phyloP scores from a whole-genome alignment of 352 stramenopile genomes.

The Albugo candida region DNA sequence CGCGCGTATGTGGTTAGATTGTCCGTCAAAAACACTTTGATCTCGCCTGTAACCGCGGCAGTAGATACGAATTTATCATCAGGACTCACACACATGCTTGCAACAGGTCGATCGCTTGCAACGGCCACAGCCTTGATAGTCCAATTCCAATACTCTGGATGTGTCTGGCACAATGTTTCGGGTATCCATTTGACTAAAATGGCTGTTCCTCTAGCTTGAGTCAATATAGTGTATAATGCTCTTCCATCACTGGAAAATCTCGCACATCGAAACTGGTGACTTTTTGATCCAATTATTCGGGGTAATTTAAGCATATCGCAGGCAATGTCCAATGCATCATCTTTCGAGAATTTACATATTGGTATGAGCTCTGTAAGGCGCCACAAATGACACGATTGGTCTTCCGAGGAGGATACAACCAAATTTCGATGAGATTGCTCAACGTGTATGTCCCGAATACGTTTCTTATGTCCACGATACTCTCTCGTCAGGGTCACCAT shows the following conservation, averaged over 20 bases:
- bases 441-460: constrained; percentile 65
- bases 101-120: constrained; percentile 48
- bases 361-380: constrained; percentile 38
- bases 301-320: constrained; percentile 30
- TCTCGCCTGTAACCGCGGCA: constrained; percentile 47
- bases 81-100: constrained; percentile 51
- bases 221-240: constrained; percentile 53
- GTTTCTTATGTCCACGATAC: constrained; percentile 54
- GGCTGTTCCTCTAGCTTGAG: constrained; percentile 45
- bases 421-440: constrained; percentile 63
- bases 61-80: constrained; percentile 54
- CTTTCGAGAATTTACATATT: constrained; percentile 53
- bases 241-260: constrained; percentile 51
- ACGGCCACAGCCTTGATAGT: constrained; percentile 26
- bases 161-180: constrained; percentile 37
- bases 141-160: constrained; percentile 54
- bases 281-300: constrained; percentile 17
- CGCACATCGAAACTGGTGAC: constrained; percentile 69
- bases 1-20: constrained; percentile 33
- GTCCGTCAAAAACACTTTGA: constrained; percentile 33
- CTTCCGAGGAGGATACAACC: constrained; percentile 53
- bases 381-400: constrained; percentile 66
- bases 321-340: constrained; percentile 46
- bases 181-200: constrained; percentile 69
- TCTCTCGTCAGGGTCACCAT: constrained; percentile 51